phyloP scores from a whole-genome alignment of 495 filamentous ascomycete species.

The Penicillium macrosclerotiorum region DNA sequence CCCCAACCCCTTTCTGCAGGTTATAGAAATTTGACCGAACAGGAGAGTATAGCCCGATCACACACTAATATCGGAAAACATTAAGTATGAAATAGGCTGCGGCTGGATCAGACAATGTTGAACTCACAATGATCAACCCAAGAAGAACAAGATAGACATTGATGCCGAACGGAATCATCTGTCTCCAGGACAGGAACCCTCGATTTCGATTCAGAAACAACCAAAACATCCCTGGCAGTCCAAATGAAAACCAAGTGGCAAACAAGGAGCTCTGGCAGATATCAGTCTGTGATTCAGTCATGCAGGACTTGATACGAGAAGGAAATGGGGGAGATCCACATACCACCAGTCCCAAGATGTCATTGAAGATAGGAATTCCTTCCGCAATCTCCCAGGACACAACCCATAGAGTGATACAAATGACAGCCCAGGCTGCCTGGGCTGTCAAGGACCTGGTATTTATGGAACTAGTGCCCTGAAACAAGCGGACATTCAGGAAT shows the following conservation, averaged over 20 bases:
- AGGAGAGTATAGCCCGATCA: constrained; percentile 33
- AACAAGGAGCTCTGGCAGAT: constrained; percentile 21
- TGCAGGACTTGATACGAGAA: too few species aligned
- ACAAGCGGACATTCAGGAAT: constrained; percentile 58
- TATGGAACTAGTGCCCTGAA: constrained; percentile 45
- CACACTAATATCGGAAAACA: constrained; percentile 14
- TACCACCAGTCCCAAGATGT: constrained; percentile 48
- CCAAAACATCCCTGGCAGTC: constrained; percentile 33
- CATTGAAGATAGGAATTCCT: constrained; percentile 64
- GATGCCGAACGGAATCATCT: constrained; percentile 23
- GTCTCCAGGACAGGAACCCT: constrained; percentile 16
- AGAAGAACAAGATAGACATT: constrained; percentile 23
- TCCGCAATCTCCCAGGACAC: constrained; percentile 64
- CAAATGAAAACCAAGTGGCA: constrained; percentile 30
- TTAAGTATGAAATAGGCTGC: too few species aligned
- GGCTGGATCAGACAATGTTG: too few species aligned
- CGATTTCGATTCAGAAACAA: constrained; percentile 27
- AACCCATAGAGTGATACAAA: constrained; percentile 53
- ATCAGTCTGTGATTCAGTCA: not conserved
- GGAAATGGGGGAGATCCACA: too few species aligned
- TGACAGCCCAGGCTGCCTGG: constrained; percentile 46
- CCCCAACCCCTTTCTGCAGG: constrained; percentile 13
- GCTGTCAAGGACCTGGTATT: constrained; percentile 45
- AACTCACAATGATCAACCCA: constrained; percentile 30
- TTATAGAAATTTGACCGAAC: constrained; percentile 26